A percentile compares a stretch with the other conserved stretches of the same genome.
These are phyloP conservation scores for Lavandula angustifolia DNA, from an alignment of 257 asterid genomes.

Conservation along the genomic window DNA sequence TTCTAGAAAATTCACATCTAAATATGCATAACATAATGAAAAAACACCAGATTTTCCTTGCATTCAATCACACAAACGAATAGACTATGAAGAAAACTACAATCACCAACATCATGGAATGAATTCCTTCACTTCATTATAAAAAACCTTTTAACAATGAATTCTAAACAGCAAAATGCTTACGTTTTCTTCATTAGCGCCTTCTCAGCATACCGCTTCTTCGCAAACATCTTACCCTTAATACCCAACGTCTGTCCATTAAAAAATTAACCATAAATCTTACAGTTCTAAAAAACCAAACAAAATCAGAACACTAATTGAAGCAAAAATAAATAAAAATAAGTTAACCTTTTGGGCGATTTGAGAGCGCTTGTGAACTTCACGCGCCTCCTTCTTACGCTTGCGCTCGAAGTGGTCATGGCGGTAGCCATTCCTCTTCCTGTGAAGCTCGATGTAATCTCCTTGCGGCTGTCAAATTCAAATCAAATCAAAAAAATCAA, in stretches of 20 bases:
- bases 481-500: not conserved
- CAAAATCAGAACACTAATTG: constrained; percentile 6
- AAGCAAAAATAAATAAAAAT: constrained; percentile 13
- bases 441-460: constrained; percentile 83
- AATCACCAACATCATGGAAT: constrained; percentile 1
- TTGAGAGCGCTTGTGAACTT: constrained; percentile 83
- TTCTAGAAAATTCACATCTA: not conserved
- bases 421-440: constrained; percentile 90
- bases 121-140: constrained; percentile 14
- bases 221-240: constrained; percentile 86
- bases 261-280: constrained; percentile 1
- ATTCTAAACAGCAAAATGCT: constrained; percentile 30
- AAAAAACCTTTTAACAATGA: not conserved
- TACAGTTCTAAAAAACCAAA: not conserved
- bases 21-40: not conserved
- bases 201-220: constrained; percentile 89
- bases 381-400: constrained; percentile 97
- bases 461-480: constrained; percentile 86
- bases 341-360: constrained; percentile 61
- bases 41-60: not conserved
- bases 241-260: constrained; percentile 77
- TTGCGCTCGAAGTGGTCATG: constrained; percentile 86
- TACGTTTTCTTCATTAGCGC: constrained; percentile 94
- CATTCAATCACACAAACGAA: not conserved
- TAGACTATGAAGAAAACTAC: not conserved